Evolutionary conservation across 2,329 filamentous ascomycete genomes (phyloP).

Genomic region (Aureobasidium subglaciale): DNA sequence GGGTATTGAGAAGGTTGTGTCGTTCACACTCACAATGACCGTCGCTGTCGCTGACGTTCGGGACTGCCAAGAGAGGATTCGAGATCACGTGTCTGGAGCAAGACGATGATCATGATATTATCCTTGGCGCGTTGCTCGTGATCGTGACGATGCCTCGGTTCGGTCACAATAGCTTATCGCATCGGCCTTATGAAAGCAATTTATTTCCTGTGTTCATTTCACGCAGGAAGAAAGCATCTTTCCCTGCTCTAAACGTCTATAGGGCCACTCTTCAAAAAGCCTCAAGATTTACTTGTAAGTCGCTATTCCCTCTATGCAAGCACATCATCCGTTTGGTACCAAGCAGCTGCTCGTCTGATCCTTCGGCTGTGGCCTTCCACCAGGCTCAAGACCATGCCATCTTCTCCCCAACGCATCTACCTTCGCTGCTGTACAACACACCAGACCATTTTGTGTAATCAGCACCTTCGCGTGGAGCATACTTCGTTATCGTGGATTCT

Average conservation of each 20-base stretch:
- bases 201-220: not conserved
- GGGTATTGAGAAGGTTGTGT: conserved; percentile 1
- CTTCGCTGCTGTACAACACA: not conserved
- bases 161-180: not conserved
- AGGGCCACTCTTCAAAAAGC: not conserved
- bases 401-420: not conserved
- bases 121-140: not conserved
- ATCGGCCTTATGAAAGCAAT: not conserved
- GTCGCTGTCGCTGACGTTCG: conserved; percentile 8
- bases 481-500: not conserved
- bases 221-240: not conserved
- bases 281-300: too few relatives aligned
- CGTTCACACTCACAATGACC: not conserved
- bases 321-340: not conserved
- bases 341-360: not conserved
- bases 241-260: not conserved
- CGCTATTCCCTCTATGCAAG: not conserved
- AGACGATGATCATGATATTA: not conserved
- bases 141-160: conserved; percentile 4
- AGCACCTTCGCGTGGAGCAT: too few relatives aligned
- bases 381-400: not conserved
- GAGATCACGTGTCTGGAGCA: not conserved
- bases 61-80: not conserved
- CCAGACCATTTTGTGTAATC: not conserved
- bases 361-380: not conserved